Evolutionary conservation across 2,329 filamentous ascomycete genomes (phyloP).

Genomic region (Simplicillium sp.): DNA sequence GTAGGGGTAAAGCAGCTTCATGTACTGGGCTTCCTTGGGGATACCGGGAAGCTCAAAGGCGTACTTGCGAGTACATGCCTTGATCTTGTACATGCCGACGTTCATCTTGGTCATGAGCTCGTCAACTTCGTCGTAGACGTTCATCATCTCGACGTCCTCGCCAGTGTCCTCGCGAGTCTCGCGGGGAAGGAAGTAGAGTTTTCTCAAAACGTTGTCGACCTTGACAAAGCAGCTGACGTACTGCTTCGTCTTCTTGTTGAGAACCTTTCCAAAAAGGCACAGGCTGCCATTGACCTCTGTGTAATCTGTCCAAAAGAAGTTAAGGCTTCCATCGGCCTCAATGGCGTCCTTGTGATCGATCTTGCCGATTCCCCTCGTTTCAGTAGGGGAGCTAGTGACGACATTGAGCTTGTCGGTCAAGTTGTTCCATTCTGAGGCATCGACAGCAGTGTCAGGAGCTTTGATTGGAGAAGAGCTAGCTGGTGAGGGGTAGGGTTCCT

Average conservation of each 20-base stretch:
- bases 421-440: constrained; percentile 80
- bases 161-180: constrained; percentile 54
- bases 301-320: constrained; percentile 97
- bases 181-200: constrained; percentile 86
- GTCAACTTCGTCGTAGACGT: constrained; percentile 87
- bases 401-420: constrained; percentile 82
- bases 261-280: constrained; percentile 92
- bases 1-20: constrained; percentile 95
- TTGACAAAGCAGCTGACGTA: constrained; percentile 94
- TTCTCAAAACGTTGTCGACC: constrained; percentile 86
- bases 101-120: constrained; percentile 77
- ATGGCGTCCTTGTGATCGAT: constrained; percentile 74
- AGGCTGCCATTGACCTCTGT: constrained; percentile 84
- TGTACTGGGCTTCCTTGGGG: constrained; percentile 80
- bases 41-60: constrained; percentile 86
- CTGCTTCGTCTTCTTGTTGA: constrained; percentile 70
- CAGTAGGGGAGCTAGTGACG: constrained; percentile 60
- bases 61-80: constrained; percentile 81
- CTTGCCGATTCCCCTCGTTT: constrained; percentile 63
- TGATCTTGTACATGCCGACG: constrained; percentile 88
- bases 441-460: constrained; percentile 49
- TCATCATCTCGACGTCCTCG: constrained; percentile 74
- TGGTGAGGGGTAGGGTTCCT: constrained; percentile 58
- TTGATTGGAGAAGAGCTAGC: constrained; percentile 67
- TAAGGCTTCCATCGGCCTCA: constrained; percentile 85